Evolutionary conservation across 768 basidiomycete genomes (phyloP), one percentile per base, ranked within the genome.

Genomic region (Mycena latifolia): DNA sequence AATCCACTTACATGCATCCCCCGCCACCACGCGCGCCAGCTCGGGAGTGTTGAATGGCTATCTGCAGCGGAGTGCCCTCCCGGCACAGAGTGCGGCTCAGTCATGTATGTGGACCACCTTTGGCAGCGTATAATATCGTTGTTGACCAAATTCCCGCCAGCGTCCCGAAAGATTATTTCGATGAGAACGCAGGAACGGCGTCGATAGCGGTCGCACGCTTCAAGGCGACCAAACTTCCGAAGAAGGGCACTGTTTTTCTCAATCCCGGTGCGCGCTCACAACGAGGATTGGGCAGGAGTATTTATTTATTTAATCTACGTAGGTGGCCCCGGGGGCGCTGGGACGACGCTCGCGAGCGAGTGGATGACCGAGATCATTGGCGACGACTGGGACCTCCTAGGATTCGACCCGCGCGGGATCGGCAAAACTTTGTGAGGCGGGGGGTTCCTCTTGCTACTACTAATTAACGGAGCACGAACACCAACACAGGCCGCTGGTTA

Each of bases 321-420:
- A 74, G 73, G 73, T 52, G 71, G 76, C 6, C 76, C 76, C 2
- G 76, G 76, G 20, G 71, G 66, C 10, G 62, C 74, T 20, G 74
- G 75, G 4, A 69, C 72, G 28, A 51, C 45, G 12, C 31, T 72
- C 24, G 56, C 72, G 12, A n/a, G 29, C 3, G 12, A 17, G 15
- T 5, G 0, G 0, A 25, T 75, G 9, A 64, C 68, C 22, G 65
- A 66, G 10, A 10, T 72, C n/a, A 53, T 77, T 28, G 76, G 76
- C 14, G 59, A 72, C 12, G 70, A 74, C 12, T 76, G 70, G 66
- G 75, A 77, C 60, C 27, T 77, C 12, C 62, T 77, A 8, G 75
- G 75, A 14, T 77, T 77, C 39, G 76, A 77, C 60, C 75, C 74
- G 24, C 65, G 76, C 57, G 75, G 70, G 2, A 70, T 74, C 48